phyloP scores from a whole-genome alignment of 2,329 filamentous ascomycete genomes.

The Zasmidium cellare region DNA sequence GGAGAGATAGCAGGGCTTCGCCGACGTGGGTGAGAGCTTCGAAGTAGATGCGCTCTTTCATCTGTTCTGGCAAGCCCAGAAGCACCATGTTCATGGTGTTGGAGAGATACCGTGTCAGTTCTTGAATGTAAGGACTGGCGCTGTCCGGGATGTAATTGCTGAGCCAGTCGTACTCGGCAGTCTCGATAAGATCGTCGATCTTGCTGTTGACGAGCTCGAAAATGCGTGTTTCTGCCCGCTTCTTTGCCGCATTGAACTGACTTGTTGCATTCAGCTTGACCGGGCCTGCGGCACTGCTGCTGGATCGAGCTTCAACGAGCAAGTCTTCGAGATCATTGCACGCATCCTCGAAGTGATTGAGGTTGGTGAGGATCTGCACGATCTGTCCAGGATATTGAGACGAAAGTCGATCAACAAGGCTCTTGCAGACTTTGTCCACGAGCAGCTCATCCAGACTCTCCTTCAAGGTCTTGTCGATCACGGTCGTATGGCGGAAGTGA shows the following conservation, averaged over 20 bases:
- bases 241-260: slow-evolving; percentile 85
- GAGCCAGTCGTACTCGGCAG: slow-evolving; percentile 94
- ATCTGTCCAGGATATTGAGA: slow-evolving; percentile 97
- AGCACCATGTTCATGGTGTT: slow-evolving; percentile 97
- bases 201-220: slow-evolving; percentile 99
- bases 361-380: slow-evolving; percentile 95
- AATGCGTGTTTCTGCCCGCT: slow-evolving; percentile 93
- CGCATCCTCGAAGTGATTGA: slow-evolving; percentile 94
- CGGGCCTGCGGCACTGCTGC: slow-evolving; percentile 75
- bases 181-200: slow-evolving; percentile 95
- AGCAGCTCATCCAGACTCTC: slow-evolving; percentile 92
- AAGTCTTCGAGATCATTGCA: slow-evolving; percentile 87
- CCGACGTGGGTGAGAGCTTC: slow-evolving; percentile 91
- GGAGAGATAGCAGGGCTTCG: slow-evolving; percentile 58
- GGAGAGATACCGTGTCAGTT: slow-evolving; percentile 84
- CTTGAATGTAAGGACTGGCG: slow-evolving; percentile 93
- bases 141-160: slow-evolving; percentile 63
- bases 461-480: slow-evolving; percentile 88
- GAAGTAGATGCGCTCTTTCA: slow-evolving; percentile 97
- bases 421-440: slow-evolving; percentile 86
- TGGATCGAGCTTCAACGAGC: slow-evolving; percentile 80
- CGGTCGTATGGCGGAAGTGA: slow-evolving; percentile 84
- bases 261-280: slow-evolving; percentile 80
- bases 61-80: slow-evolving; percentile 87
- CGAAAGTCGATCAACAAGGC: slow-evolving; percentile 80